Evolutionary conservation across 176 grass and related monocot species (phyloP).

Genomic region (Oryza glumipatula): DNA sequence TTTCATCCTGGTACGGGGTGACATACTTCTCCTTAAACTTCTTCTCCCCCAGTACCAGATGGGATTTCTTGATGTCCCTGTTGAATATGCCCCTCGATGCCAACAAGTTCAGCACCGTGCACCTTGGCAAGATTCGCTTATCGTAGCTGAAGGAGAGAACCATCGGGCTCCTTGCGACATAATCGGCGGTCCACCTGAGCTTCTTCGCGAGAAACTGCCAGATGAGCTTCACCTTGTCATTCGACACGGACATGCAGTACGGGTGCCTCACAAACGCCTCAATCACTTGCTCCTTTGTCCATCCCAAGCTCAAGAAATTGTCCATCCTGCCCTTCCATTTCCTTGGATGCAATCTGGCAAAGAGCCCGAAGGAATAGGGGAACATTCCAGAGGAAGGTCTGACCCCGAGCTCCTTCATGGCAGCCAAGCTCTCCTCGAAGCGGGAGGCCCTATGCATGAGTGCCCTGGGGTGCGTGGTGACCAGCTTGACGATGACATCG

Average conservation of each 20-base stretch:
- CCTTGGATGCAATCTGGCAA: not conserved
- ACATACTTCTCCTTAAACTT: constrained; percentile 45
- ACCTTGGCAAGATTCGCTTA: constrained; percentile 54
- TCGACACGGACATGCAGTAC: constrained; percentile 52
- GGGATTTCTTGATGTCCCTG: not conserved
- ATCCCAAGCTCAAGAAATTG: constrained; percentile 57
- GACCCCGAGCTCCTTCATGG: constrained; percentile 45
- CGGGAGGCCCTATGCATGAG: not conserved
- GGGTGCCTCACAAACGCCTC: constrained; percentile 57
- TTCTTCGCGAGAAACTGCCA: constrained; percentile 52
- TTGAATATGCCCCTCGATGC: constrained; percentile 32
- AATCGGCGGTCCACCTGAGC: constrained; percentile 43
- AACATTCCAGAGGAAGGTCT: constrained; percentile 41
- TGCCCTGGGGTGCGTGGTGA: constrained; percentile 29
- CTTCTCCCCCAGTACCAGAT: constrained; percentile 15
- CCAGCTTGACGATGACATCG: constrained; percentile 32
- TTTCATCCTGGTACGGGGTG: constrained; percentile 6
- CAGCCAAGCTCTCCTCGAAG: constrained; percentile 32
- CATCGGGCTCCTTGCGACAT: constrained; percentile 20
- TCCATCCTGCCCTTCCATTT: constrained; percentile 48
- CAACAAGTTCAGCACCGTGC: constrained; percentile 44
- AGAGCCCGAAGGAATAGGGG: constrained; percentile 42
- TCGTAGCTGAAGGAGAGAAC: constrained; percentile 58
- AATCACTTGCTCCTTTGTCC: constrained; percentile 54
- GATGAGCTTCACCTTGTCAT: constrained; percentile 50